phyloP scores from a whole-genome alignment of 2,329 filamentous ascomycete genomes.

The Colletotrichum scovillei region DNA sequence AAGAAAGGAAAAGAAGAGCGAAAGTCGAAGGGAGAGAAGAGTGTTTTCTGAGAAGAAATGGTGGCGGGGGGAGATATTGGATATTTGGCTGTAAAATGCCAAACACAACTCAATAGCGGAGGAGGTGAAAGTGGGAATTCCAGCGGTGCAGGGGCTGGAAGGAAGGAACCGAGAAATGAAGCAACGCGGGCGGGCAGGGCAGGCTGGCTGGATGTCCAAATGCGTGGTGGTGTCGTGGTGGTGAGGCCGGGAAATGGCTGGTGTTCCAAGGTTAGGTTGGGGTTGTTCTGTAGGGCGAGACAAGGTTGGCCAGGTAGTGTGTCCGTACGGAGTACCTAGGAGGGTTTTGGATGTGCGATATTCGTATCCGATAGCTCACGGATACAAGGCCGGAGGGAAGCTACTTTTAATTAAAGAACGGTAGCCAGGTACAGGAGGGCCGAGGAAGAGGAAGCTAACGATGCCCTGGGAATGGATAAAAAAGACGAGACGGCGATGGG shows the following conservation, averaged over 20 bases:
- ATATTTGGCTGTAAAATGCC: conserved; percentile 33
- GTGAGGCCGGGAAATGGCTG: background rate
- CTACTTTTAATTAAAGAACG: conserved; percentile 5
- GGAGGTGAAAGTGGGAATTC: conserved; percentile 22
- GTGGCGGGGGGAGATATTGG: conserved; percentile 32
- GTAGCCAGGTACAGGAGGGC: background rate
- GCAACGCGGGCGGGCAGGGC: background rate
- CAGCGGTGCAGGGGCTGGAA: conserved; percentile 26
- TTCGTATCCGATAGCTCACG: background rate
- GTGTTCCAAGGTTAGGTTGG: background rate
- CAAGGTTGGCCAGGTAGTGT: background rate
- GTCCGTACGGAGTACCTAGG: background rate
- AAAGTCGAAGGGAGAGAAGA: background rate
- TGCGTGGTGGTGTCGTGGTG: background rate
- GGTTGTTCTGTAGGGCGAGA: conserved; percentile 1
- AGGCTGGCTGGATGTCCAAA: conserved; percentile 6
- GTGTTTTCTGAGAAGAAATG: conserved; percentile 2
- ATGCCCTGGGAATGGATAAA: background rate
- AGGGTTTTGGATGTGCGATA: background rate
- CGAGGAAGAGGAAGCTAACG: background rate
- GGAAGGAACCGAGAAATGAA: conserved; percentile 21
- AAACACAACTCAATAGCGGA: conserved; percentile 30
- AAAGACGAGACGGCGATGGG: background rate
- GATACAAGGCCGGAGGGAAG: background rate
- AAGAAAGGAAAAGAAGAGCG: background rate